Conservation (phyloP, 352 stramenopile genomes). For the Pythium aristosporum region DNA sequence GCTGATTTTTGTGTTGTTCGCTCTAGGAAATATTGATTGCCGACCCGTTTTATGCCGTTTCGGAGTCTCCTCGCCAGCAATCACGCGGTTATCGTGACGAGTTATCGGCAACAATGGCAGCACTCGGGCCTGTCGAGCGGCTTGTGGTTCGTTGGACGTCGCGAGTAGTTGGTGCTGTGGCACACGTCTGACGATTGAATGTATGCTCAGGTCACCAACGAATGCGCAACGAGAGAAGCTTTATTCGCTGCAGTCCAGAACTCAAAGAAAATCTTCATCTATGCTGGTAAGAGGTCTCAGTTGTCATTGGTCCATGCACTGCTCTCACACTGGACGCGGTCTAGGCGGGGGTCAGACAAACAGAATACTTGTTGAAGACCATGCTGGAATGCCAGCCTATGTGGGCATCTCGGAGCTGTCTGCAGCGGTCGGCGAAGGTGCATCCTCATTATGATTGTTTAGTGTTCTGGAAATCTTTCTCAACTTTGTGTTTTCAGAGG, state of each 20-base stretch:
- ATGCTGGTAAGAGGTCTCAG: conserved; percentile 15
- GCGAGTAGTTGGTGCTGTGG: background rate
- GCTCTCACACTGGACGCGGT: background rate
- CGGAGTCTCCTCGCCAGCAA: conserved; percentile 17
- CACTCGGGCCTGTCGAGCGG: conserved; percentile 37
- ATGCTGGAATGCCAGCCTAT: conserved; percentile 23
- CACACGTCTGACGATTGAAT: background rate
- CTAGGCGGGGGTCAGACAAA: conserved; percentile 8
- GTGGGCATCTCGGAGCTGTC: conserved; percentile 13
- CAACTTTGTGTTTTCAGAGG: conserved; percentile 1
- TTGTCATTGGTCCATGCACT: background rate
- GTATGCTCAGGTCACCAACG: conserved; percentile 15
- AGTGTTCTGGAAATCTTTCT: background rate
- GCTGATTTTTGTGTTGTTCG: background rate
- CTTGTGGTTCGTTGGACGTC: conserved; percentile 36
- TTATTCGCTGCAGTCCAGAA: conserved; percentile 15
- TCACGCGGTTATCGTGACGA: conserved; percentile 46
- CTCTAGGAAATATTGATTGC: conserved; percentile 38
- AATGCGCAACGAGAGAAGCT: conserved; percentile 26
- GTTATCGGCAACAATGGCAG: conserved; percentile 44
- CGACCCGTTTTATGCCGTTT: conserved; percentile 26
- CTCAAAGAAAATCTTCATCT: conserved; percentile 18
- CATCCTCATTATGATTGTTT: background rate
- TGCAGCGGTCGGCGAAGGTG: conserved; percentile 12
- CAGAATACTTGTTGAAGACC: conserved; percentile 25